Evolutionary conservation across 768 basidiomycete genomes (phyloP).

Genomic region (Lactarius evosmus): DNA sequence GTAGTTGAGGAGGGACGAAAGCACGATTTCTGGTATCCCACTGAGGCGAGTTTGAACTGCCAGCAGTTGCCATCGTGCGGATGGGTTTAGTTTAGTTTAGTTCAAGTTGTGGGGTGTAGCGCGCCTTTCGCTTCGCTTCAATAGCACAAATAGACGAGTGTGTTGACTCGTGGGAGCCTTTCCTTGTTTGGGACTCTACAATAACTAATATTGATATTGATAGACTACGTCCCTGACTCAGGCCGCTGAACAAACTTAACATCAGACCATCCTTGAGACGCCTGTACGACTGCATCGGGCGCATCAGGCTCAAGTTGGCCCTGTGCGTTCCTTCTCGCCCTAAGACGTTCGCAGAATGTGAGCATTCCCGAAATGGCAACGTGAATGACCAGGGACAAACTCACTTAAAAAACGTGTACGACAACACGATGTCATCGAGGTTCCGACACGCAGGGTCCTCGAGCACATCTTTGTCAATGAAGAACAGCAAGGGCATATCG

Average conservation of each 20-base stretch:
- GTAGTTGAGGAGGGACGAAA: conserved; percentile 39
- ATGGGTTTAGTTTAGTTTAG: not conserved
- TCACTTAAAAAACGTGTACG: conserved; percentile 97
- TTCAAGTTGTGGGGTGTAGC: not conserved
- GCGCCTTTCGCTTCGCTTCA: not conserved
- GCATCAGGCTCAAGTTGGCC: conserved; percentile 94
- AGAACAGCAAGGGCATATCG: conserved; percentile 97
- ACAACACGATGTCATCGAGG: conserved; percentile 88
- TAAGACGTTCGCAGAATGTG: conserved; percentile 33
- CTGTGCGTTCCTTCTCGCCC: conserved; percentile 78
- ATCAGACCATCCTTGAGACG: conserved; percentile 69
- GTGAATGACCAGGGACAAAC: conserved; percentile 29
- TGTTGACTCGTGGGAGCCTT: not conserved
- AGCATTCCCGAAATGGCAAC: not conserved
- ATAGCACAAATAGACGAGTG: not conserved
- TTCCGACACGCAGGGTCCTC: conserved; percentile 88
- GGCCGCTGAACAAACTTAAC: conserved; percentile 49
- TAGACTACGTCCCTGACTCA: not conserved
- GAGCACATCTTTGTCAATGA: conserved; percentile 95
- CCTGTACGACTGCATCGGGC: conserved; percentile 69
- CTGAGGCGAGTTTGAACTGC: conserved; percentile 32
- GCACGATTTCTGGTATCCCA: conserved; percentile 40
- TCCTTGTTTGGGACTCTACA: not conserved
- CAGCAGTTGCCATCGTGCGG: conserved; percentile 24
- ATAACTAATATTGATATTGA: not conserved